Conservation (phyloP, 2,329 filamentous ascomycete species). For the Penicillium sclerotigenum region DNA sequence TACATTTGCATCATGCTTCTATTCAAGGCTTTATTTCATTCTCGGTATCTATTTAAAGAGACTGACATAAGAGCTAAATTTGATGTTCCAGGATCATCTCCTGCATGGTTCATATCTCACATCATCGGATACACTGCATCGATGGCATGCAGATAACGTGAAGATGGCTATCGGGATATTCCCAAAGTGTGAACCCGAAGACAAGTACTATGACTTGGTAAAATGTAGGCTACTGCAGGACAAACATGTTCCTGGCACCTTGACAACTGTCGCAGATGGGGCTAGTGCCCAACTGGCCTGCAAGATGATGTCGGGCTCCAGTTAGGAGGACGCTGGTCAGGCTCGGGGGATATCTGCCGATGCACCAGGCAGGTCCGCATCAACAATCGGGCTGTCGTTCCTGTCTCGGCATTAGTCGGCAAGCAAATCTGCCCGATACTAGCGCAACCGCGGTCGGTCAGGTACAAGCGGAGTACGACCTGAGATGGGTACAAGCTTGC, state of each 20-base stretch:
- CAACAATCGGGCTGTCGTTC: constrained; percentile 18
- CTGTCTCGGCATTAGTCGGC: constrained; percentile 19
- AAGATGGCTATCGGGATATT: background rate
- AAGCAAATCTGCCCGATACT: constrained; percentile 28
- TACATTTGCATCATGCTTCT: background rate
- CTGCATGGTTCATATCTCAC: background rate
- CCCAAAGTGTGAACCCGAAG: background rate
- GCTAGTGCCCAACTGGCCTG: constrained; percentile 22
- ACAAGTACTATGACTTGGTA: background rate
- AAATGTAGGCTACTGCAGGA: background rate
- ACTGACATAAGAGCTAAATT: background rate
- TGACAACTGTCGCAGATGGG: background rate
- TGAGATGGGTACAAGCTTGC: background rate
- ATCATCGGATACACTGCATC: background rate
- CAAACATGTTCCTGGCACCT: constrained; percentile 13
- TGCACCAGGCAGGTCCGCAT: constrained; percentile 13
- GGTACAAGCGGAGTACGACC: constrained; percentile 7
- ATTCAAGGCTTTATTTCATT: background rate
- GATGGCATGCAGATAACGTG: background rate
- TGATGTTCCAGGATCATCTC: background rate
- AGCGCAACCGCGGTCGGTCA: constrained; percentile 11
- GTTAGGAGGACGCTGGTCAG: constrained; percentile 6
- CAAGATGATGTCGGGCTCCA: constrained; percentile 19
- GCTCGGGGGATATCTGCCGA: constrained; percentile 14
- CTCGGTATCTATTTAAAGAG: background rate